Evolutionary conservation across 345 rosid genomes (phyloP).

Genomic region (Syzygium aqueum): DNA sequence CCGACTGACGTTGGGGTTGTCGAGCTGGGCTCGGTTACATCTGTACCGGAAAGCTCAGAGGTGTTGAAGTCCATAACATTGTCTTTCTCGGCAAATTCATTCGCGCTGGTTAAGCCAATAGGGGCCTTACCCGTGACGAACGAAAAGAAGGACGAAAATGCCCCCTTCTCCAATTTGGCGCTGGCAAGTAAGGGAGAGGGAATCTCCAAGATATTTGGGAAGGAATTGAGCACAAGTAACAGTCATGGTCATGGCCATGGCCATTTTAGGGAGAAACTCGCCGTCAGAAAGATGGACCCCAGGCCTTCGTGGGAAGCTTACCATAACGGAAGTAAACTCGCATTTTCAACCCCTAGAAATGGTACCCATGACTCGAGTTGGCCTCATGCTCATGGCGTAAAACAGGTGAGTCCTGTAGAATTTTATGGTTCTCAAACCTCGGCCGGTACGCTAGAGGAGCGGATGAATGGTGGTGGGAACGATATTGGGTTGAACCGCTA

Average conservation of each 20-base stretch:
- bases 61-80: slow-evolving; percentile 44
- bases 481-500: slow-evolving; percentile 32
- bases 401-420: slow-evolving; percentile 32
- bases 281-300: slow-evolving; percentile 79
- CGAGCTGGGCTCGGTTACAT: slow-evolving; percentile 89
- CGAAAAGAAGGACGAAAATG: slow-evolving; percentile 34
- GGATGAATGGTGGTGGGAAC: slow-evolving; percentile 34
- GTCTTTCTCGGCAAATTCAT: slow-evolving; percentile 40
- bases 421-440: slow-evolving; percentile 30
- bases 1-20: slow-evolving; percentile 88
- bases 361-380: slow-evolving; percentile 43
- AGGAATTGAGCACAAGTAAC: slow-evolving; percentile 38
- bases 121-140: slow-evolving; percentile 13
- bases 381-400: slow-evolving; percentile 39
- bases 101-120: slow-evolving; percentile 21
- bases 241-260: slow-evolving; percentile 28
- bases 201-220: slow-evolving; percentile 67
- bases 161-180: neutral
- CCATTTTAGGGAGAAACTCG: slow-evolving; percentile 70
- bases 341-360: slow-evolving; percentile 33
- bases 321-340: slow-evolving; percentile 32
- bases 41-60: slow-evolving; percentile 55
- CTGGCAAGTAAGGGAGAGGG: slow-evolving; percentile 33
- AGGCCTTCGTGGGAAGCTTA: slow-evolving; percentile 45
- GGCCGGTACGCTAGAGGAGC: slow-evolving; percentile 33